Percentiles rank a stretch among this genome's conserved stretches.
These are phyloP conservation scores for Scheffersomyces segobiensis DNA, from an alignment of 1,139 yeast genomes.

Conservation along the genomic window DNA sequence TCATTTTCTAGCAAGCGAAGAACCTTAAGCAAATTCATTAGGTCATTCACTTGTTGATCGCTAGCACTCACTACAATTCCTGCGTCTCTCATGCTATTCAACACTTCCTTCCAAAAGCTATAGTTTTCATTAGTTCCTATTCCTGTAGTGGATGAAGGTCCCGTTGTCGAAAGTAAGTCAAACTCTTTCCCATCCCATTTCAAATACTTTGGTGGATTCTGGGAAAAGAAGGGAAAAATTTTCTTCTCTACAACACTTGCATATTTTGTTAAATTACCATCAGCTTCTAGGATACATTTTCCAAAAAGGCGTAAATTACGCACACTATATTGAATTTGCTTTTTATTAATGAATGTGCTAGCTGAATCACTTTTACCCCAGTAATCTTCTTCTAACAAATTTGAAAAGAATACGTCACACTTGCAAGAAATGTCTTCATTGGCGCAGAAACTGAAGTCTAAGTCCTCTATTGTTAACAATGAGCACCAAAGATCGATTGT, in stretches of 20 bases:
- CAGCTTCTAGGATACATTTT: background rate
- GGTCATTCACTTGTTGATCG: conserved; percentile 29
- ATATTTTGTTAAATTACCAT: background rate
- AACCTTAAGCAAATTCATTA: conserved; percentile 28
- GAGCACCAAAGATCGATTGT: background rate
- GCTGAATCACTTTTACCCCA: background rate
- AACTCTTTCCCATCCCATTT: background rate
- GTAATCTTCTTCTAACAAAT: background rate
- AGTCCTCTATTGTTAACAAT: background rate
- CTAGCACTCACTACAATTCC: conserved; percentile 43
- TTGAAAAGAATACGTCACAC: background rate
- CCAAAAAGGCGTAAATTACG: background rate
- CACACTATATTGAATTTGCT: background rate
- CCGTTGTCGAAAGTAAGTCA: background rate
- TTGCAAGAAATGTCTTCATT: background rate
- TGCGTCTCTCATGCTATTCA: conserved; percentile 25
- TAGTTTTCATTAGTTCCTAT: background rate
- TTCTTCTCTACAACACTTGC: background rate
- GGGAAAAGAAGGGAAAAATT: background rate
- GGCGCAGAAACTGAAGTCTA: background rate
- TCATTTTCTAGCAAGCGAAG: conserved; percentile 30
- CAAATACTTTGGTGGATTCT: background rate
- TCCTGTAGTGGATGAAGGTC: background rate
- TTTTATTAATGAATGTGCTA: background rate
- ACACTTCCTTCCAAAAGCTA: conserved; percentile 20